phyloP scores from a whole-genome alignment of 306 rosid genomes.

The Inga oerstediana region DNA sequence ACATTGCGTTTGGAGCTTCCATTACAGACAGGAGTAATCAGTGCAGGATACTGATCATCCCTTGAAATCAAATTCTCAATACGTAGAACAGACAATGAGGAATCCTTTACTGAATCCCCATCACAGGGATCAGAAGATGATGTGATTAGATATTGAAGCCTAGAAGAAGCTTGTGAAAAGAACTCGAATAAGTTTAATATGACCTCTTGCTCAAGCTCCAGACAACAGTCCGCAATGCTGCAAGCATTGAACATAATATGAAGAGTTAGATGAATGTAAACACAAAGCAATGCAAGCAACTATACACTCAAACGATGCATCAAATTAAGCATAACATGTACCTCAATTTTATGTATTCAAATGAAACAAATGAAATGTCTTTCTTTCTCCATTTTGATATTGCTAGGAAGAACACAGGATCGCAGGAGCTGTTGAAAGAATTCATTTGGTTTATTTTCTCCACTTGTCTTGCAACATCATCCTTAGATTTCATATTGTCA shows the following conservation, averaged over 20 bases:
- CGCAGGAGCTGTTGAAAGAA: conserved; percentile 46
- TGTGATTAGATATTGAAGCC: conserved; percentile 49
- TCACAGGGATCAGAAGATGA: conserved; percentile 55
- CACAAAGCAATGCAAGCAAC: conserved; percentile 1
- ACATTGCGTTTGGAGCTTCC: conserved; percentile 40
- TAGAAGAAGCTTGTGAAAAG: conserved; percentile 61
- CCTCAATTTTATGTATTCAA: conserved; percentile 89
- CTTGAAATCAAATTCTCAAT: conserved; percentile 44
- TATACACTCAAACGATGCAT: conserved; percentile 20
- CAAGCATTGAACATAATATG: conserved; percentile 44
- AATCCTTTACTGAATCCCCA: conserved; percentile 40
- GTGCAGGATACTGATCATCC: conserved; percentile 40
- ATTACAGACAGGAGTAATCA: conserved; percentile 41
- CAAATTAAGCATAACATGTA: conserved; percentile 36
- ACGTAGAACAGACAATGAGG: conserved; percentile 41
- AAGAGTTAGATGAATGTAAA: not conserved
- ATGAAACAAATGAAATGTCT: conserved; percentile 81
- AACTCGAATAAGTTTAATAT: conserved; percentile 86
- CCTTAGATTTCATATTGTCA: conserved; percentile 47
- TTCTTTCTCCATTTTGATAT: conserved; percentile 95
- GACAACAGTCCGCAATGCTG: conserved; percentile 86
- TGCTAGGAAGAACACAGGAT: conserved; percentile 68
- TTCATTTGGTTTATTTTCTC: conserved; percentile 51
- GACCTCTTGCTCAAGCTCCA: conserved; percentile 93
- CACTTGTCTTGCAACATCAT: conserved; percentile 41